Base-by-base conservation (phyloP, 176 grass and related monocot genomes). In the Aegilops umbellulata region DNA sequence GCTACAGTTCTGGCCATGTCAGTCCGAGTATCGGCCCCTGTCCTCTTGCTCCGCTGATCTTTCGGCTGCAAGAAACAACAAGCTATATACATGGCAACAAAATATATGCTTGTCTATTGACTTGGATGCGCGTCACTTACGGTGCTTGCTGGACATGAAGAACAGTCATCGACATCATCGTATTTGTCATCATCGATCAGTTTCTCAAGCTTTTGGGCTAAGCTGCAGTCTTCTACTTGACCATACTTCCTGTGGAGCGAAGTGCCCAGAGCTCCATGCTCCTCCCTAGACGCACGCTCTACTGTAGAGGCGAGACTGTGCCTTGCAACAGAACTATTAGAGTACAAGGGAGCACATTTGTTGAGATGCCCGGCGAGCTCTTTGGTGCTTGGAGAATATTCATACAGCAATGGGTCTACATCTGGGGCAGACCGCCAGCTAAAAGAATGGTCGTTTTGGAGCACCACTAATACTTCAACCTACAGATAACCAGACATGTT, bases 381-480 rank as follows among this genome's bases (percentile, higher is more conserved):
- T 61, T 81, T 67, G 19, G 86, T 94, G 80, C 81, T 93, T 39
- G 87, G 86, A 65, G 90, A 90, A 78, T 98, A 92, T 81, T 94
- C 91, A 60, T 92, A 94, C 26, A 88, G 29, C 47, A 92, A 70
- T 2, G 82, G 80, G 67, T 96, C 92, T 27, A 90, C 88, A 80
- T 96, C 97, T 65, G 97, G 97, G 9, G 97, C 97, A 12, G 94
- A 99, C 11, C 92, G 87, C 92, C 92, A 93, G 69, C 97, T 99
- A 76, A 89, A 92, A 55, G 97, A 92, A 84, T 85, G 92, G 53
- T 94, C 92, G 67, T 89, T 96, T 85, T 92, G 94, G n/a, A 94
- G 78, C 46, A 94, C 58, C 27, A 94, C 92, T 36, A 98, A 85
- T 89, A 92, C 81, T 92, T 98, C 96, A 84, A 94, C 93, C 96